Evolutionary conservation across 768 basidiomycete species (phyloP).

Genomic region (Tulasnella sp.): DNA sequence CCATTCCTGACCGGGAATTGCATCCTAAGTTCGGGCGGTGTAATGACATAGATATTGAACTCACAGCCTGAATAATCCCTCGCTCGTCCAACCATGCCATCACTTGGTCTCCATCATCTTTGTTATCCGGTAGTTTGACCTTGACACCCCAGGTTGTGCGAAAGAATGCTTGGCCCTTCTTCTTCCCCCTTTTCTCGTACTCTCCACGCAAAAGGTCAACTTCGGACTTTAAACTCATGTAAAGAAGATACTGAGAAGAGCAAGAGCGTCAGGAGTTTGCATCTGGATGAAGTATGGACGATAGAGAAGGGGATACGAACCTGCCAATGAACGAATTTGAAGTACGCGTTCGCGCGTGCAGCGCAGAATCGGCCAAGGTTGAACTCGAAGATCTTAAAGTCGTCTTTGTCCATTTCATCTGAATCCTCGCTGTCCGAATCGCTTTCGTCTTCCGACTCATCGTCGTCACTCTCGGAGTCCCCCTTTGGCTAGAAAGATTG

Average conservation of each 20-base stretch:
- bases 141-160: conserved; percentile 56
- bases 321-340: conserved; percentile 83
- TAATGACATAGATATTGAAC: not conserved
- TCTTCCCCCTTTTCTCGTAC: not conserved
- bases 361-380: conserved; percentile 83
- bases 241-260: conserved; percentile 61
- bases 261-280: not conserved
- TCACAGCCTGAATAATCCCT: conserved; percentile 58
- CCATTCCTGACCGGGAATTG: conserved; percentile 54
- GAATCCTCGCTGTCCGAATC: conserved; percentile 28
- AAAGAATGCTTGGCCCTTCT: conserved; percentile 54
- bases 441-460: conserved; percentile 39
- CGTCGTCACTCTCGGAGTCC: conserved; percentile 37
- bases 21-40: not conserved
- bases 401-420: conserved; percentile 29
- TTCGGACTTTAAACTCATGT: conserved; percentile 60
- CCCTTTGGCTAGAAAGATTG: conserved; percentile 1
- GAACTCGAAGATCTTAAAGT: conserved; percentile 49
- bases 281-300: not conserved
- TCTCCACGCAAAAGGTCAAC: conserved; percentile 57
- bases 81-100: conserved; percentile 81
- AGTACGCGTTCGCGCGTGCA: conserved; percentile 65
- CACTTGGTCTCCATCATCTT: conserved; percentile 73
- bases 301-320: conserved; percentile 47
- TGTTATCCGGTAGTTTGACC: conserved; percentile 64